A percentile compares a stretch with the other conserved stretches of the same genome.
Evolutionary conservation across 371 early-diverging fungal genomes (phyloP).

Genomic region (Paramicrosporidium saccamoebae): DNA sequence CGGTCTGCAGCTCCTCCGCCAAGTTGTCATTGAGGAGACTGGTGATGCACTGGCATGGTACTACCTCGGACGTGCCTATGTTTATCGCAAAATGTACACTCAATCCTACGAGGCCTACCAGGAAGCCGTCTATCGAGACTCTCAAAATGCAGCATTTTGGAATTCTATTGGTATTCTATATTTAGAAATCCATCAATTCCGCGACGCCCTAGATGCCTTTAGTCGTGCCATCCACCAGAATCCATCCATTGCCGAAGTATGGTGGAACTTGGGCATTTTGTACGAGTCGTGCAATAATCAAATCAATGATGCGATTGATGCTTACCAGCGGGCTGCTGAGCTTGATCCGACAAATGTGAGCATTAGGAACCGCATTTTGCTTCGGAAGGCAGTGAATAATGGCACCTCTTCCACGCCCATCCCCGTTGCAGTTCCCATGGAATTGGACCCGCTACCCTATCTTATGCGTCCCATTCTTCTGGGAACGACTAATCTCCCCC

Average conservation of each 20-base stretch:
- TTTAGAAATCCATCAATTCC: conserved; percentile 75
- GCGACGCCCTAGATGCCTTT: conserved; percentile 89
- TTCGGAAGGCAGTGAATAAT: no score
- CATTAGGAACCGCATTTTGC: conserved; percentile 30
- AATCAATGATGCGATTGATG: conserved; percentile 77
- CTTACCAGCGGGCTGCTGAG: conserved; percentile 70
- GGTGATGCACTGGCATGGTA: conserved; percentile 86
- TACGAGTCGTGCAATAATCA: conserved; percentile 94
- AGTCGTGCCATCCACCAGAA: conserved; percentile 71
- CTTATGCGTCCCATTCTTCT: no score
- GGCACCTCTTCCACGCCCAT: no score
- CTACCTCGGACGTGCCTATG: conserved; percentile 73
- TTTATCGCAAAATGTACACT: conserved; percentile 72
- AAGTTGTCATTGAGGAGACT: conserved; percentile 11
- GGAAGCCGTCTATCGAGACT: conserved; percentile 81
- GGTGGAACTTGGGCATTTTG: conserved; percentile 80
- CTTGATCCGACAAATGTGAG: conserved; percentile 46
- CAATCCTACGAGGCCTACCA: conserved; percentile 92
- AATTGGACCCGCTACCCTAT: no score
- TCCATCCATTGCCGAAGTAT: conserved; percentile 80
- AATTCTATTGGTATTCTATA: conserved; percentile 92
- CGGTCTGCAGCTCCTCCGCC: no score
- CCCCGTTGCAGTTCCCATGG: no score
- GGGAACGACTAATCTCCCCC: no score
- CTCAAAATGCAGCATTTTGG: conserved; percentile 84